Base-by-base conservation (phyloP, 2,329 filamentous ascomycete genomes). In the Chalaropsis thielavioides region DNA sequence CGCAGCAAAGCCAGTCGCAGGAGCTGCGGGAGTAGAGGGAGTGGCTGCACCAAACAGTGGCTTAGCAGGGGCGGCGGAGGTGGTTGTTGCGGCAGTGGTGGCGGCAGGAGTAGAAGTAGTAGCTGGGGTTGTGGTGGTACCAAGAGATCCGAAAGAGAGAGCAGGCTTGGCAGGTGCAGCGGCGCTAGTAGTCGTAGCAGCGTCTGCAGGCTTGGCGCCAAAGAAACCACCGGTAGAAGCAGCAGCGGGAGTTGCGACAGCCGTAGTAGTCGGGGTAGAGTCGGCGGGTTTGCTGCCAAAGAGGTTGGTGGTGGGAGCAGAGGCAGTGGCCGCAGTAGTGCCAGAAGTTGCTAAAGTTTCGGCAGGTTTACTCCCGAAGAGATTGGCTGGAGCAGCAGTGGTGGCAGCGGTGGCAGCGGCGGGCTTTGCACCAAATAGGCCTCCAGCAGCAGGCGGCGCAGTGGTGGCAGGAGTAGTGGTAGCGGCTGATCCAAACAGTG, bases 121-220 rank as follows among this genome's bases (percentile, higher is more conserved):
- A 11, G 71, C 67, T 6, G 73, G 67, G 41, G 75, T 72, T n/a
- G 71, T 71, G 27, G 75, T 68, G 10, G 75, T 71, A 40, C 75
- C 73, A 69, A 77, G 78, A 22, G 73, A 69, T 62, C 75, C 74
- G 63, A 81, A 58, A 81, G 38, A 79, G 68, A 15, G 72, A 5
- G 61, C 43, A 17, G 65, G 35, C 11, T 43, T 61, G n/a, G 64
- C 15, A 5, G 65, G 35, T 17, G 64, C 64, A 44, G 62, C 51
- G 17, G 46, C 66, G n/a, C 71, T 67, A 15, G 70, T 67, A 4
- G 71, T 64, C 3, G 73, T 68, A 41, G 75, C 71, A 19, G 71
- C 71, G n/a, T 75, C 68, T 10, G 75, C 72, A 44, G 75, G 73
- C 70, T 77, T 78, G 19, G 73, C 70, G 63, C 75, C 74, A 63